Conservation (phyloP, 371 early-diverging fungal genomes). For the Circinella umbellata region DNA sequence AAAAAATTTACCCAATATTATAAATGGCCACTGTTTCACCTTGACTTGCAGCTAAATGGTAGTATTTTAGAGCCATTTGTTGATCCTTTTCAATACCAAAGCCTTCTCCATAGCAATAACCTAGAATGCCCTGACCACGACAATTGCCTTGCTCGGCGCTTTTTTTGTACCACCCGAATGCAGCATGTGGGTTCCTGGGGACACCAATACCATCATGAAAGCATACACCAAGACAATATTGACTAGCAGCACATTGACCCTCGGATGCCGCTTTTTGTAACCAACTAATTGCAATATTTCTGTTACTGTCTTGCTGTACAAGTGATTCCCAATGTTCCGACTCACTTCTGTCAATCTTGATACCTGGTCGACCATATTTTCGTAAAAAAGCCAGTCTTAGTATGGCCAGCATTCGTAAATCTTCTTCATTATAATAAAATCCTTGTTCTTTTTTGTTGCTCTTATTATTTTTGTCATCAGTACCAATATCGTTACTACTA, state of each 20-base stretch:
- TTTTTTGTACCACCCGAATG: slow-evolving; percentile 62
- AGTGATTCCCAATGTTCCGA: slow-evolving; percentile 60
- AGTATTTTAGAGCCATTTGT: slow-evolving; percentile 72
- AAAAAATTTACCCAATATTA: slow-evolving; percentile 57
- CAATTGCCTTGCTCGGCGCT: slow-evolving; percentile 65
- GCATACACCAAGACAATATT: slow-evolving; percentile 69
- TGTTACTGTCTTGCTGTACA: slow-evolving; percentile 17
- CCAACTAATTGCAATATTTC: slow-evolving; percentile 42
- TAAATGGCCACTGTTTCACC: slow-evolving; percentile 77
- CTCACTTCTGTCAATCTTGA: slow-evolving; percentile 69
- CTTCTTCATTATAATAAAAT: slow-evolving; percentile 13
- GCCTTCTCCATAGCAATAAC: slow-evolving; percentile 79
- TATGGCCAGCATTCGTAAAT: slow-evolving; percentile 52
- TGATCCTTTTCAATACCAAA: slow-evolving; percentile 76
- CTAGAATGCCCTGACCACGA: slow-evolving; percentile 75
- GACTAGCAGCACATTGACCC: slow-evolving; percentile 34
- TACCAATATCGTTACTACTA: no score
- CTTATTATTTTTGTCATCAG: slow-evolving; percentile 9
- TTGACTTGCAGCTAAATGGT: slow-evolving; percentile 63
- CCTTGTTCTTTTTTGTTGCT: slow-evolving; percentile 13
- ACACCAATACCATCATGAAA: slow-evolving; percentile 72
- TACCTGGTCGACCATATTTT: slow-evolving; percentile 73
- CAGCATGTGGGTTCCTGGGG: slow-evolving; percentile 44
- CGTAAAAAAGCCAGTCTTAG: slow-evolving; percentile 69
- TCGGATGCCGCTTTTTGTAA: slow-evolving; percentile 55